phyloP scores from a whole-genome alignment of 345 rosid genomes.

The Orychophragmus violaceus region DNA sequence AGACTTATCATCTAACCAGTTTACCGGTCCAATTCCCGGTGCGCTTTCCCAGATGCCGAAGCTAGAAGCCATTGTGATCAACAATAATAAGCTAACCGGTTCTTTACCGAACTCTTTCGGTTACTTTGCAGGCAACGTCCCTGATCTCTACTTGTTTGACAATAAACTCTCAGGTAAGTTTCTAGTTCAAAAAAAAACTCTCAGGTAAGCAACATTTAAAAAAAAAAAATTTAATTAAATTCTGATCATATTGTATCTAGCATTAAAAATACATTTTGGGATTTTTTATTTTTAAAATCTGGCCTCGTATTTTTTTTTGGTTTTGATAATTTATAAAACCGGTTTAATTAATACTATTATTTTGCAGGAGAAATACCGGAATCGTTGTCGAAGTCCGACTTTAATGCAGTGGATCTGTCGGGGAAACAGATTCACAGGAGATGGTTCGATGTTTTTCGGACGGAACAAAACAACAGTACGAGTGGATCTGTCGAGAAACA shows the following conservation, averaged over 20 bases:
- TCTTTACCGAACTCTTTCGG: slow-evolving; percentile 61
- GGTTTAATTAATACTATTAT: neutral
- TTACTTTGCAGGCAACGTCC: slow-evolving; percentile 33
- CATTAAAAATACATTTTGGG: neutral
- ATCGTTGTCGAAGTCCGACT: slow-evolving; percentile 50
- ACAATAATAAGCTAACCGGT: slow-evolving; percentile 53
- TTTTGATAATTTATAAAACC: neutral
- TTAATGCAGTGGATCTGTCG: slow-evolving; percentile 47
- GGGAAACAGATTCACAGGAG: slow-evolving; percentile 54
- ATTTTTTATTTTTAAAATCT: neutral
- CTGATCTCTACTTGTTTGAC: slow-evolving; percentile 50
- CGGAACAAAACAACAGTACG: slow-evolving; percentile 40
- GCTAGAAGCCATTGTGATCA: slow-evolving; percentile 49
- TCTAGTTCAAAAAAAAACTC: too few species aligned
- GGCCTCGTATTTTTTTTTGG: neutral
- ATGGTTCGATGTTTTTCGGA: slow-evolving; percentile 66
- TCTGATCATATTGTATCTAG: neutral
- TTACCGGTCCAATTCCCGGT: slow-evolving; percentile 59
- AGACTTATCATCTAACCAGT: slow-evolving; percentile 58
- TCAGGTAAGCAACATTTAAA: slow-evolving; percentile 30
- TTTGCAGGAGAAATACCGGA: slow-evolving; percentile 44
- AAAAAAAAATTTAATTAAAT: neutral
- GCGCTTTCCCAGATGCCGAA: slow-evolving; percentile 50
- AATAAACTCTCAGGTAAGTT: slow-evolving; percentile 55
- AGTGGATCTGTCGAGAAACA: slow-evolving; percentile 54